Percentiles rank a stretch among this genome's conserved stretches.
Evolutionary conservation across 2,329 filamentous ascomycete species (phyloP).

Genomic region (Fusarium coicis): DNA sequence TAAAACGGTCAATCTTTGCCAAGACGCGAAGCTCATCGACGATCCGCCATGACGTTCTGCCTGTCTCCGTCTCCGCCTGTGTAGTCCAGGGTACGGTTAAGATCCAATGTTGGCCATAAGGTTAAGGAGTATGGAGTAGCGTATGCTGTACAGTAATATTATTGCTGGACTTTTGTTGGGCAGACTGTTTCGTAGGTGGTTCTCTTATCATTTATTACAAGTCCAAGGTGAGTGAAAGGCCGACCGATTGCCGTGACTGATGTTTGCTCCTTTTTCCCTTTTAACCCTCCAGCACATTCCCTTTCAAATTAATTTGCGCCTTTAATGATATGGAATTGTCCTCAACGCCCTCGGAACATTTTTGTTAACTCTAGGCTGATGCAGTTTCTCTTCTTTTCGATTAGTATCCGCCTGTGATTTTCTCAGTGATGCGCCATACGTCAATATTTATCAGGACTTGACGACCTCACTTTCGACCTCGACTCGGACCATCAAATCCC

Average conservation of each 20-base stretch:
- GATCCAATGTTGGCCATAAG: slow-evolving; percentile 28
- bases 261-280: slow-evolving; percentile 10
- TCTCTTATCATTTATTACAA: slow-evolving; percentile 36
- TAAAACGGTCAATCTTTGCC: slow-evolving; percentile 20
- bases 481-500: slow-evolving; percentile 1
- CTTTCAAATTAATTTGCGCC: slow-evolving; percentile 9
- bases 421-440: slow-evolving; percentile 23
- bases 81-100: slow-evolving; percentile 25
- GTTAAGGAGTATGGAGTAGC: slow-evolving; percentile 30
- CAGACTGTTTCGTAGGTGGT: slow-evolving; percentile 21
- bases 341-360: neutral
- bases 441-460: slow-evolving; percentile 8
- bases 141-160: slow-evolving; percentile 17
- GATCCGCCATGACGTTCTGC: slow-evolving; percentile 36
- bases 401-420: neutral
- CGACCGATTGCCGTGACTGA: slow-evolving; percentile 23
- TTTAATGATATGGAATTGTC: slow-evolving; percentile 22
- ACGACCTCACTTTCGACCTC: slow-evolving; percentile 7
- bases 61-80: slow-evolving; percentile 22
- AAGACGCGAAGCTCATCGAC: slow-evolving; percentile 35
- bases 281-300: slow-evolving; percentile 12
- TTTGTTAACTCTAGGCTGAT: neutral
- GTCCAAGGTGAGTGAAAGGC: slow-evolving; percentile 11
- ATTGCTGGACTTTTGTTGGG: slow-evolving; percentile 28
- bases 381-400: neutral